Conservation (phyloP, 805 yeast species). For the Wickerhamiella sorbophila region DNA sequence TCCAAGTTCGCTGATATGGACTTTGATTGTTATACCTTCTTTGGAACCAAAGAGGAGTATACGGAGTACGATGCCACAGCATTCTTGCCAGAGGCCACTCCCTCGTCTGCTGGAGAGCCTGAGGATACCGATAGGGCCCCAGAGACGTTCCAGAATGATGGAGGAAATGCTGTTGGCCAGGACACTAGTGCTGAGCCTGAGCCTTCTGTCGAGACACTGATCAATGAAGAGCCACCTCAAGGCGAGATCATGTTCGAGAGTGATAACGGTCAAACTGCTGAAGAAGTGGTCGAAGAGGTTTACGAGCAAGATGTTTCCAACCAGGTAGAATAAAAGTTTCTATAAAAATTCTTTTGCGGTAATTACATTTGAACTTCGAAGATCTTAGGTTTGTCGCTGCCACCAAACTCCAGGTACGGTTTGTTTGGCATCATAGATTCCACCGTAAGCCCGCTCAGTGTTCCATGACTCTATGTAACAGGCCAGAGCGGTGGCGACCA, state of each 20-base stretch:
- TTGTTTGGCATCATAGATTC: slow-evolving; percentile 38
- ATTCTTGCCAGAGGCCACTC: background rate
- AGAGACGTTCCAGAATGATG: background rate
- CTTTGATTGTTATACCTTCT: slow-evolving; percentile 58
- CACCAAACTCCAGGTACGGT: slow-evolving; percentile 16
- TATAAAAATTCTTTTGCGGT: background rate
- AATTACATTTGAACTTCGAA: background rate
- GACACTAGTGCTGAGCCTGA: background rate
- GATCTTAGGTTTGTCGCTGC: slow-evolving; percentile 13
- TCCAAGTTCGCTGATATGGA: slow-evolving; percentile 72
- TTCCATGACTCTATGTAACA: slow-evolving; percentile 58
- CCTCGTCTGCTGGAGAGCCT: background rate
- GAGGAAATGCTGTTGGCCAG: background rate
- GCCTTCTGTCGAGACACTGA: background rate
- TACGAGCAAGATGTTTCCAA: too few relatives aligned
- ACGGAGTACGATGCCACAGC: slow-evolving; percentile 9
- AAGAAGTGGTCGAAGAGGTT: background rate
- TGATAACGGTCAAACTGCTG: background rate
- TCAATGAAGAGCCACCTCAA: background rate
- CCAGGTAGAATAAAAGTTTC: too few relatives aligned
- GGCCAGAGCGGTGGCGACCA: slow-evolving; percentile 43
- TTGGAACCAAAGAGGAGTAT: slow-evolving; percentile 21
- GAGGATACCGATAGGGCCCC: background rate
- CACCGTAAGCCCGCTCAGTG: slow-evolving; percentile 46
- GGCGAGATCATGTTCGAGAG: background rate